Conservation (phyloP, 2,329 filamentous ascomycete species). For the Coleophoma eucalyptorum region DNA sequence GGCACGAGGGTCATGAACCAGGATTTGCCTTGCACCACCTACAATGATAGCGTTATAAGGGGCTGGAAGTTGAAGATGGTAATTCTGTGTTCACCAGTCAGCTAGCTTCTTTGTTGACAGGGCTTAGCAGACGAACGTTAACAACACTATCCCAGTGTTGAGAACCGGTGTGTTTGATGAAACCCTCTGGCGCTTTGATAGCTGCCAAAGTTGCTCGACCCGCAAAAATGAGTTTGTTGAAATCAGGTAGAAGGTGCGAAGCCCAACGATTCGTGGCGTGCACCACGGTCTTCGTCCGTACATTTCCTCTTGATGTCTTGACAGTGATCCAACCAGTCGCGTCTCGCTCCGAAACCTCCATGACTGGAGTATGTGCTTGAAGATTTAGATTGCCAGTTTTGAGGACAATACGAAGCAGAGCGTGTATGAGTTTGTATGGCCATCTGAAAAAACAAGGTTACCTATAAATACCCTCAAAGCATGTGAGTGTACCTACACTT, state of each 20-base stretch:
- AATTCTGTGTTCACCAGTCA: slow-evolving; percentile 16
- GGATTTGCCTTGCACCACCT: slow-evolving; percentile 30
- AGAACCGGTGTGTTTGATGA: slow-evolving; percentile 26
- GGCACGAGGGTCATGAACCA: slow-evolving; percentile 20
- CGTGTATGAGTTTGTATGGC: slow-evolving; percentile 51
- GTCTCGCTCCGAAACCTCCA: slow-evolving; percentile 12
- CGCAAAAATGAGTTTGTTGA: slow-evolving; percentile 39
- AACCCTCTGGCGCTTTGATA: slow-evolving; percentile 25
- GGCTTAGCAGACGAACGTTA: slow-evolving; percentile 9
- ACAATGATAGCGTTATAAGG: slow-evolving; percentile 28
- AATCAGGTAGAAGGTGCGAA: slow-evolving; percentile 49
- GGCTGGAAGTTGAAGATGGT: slow-evolving; percentile 27
- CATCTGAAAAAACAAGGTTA: slow-evolving; percentile 1
- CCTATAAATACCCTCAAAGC: background rate
- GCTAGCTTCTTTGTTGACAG: background rate
- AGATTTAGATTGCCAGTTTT: slow-evolving; percentile 40
- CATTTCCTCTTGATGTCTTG: slow-evolving; percentile 48
- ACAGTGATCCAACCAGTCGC: slow-evolving; percentile 37
- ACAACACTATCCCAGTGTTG: slow-evolving; percentile 27
- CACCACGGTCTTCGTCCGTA: slow-evolving; percentile 49
- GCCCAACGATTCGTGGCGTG: slow-evolving; percentile 67
- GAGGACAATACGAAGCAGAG: slow-evolving; percentile 47
- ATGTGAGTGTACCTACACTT: background rate
- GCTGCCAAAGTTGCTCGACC: slow-evolving; percentile 18
- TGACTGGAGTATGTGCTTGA: slow-evolving; percentile 46